Base-by-base conservation (phyloP, 805 yeast genomes). In the Sungouiozyma ichnusensis region DNA sequence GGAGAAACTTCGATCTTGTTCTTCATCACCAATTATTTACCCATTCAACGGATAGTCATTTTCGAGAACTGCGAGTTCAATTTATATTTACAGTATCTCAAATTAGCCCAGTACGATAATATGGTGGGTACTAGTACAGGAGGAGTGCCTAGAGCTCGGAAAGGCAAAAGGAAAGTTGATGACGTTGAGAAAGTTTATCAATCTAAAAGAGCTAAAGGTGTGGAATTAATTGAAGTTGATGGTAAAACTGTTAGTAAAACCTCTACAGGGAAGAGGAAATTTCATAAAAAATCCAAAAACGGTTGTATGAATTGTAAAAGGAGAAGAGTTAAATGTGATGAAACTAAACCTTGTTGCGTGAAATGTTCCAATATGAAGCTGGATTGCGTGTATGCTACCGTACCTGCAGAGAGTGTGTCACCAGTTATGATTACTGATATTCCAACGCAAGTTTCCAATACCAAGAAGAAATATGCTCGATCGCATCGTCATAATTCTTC, bases 321-420 rank as follows among this genome's bases (percentile, higher is more conserved):
- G 48, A 73, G 97, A 52, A 69, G 97, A 40, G 96, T 90, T 34
- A 88, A 88, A 58, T 88, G 97, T 68, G 97, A 88, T 58, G 97
- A 90, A 60, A 66, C 67, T 1, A 81, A 78, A 46, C 97, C 97
- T 1, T 58, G 67, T 6, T 88, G 97, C 60, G 66, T 67, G 17
- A 86, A 86, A 63, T 88, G 97, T 63, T 63, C 68, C 38, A 79
- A 86, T 47, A 75, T 88, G 77, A 81, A 83, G 17, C 68, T 88
- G 31, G 80, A 74, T 20, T 88, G 97, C 63, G 73, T 81, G 2
- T 87, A 83, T 44, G 51, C 67, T n/a, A 20, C 35, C 5, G 4
- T 38, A 13, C 35, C 32, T 5, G 36, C 33, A 9, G 32, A 32
- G 11, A 24, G 29, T 11, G 11, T 7, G 29, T 11, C 29, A 11